These are phyloP conservation scores for Triadica sebifera DNA, from an alignment of 345 rosid genomes.

Conservation along the genomic window DNA sequence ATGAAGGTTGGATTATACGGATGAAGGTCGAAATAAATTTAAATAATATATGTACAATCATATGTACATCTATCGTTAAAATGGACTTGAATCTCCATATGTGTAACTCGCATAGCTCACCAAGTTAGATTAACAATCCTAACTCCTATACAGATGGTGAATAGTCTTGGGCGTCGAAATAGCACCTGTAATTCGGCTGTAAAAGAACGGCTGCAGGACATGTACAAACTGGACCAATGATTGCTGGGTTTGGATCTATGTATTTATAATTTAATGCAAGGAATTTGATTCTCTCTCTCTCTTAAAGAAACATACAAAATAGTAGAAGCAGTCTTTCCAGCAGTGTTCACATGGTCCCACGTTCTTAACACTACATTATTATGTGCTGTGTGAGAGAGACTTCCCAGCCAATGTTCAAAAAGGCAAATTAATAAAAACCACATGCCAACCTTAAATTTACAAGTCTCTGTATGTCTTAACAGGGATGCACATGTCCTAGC, in stretches of 20 bases:
- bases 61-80: too few species aligned
- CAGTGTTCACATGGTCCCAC: constrained; percentile 63
- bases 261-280: constrained; percentile 32
- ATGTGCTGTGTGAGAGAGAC: constrained; percentile 69
- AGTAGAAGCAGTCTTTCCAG: neutral
- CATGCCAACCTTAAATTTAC: constrained; percentile 19
- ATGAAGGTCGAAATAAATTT: too few species aligned
- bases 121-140: neutral
- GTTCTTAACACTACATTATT: constrained; percentile 51
- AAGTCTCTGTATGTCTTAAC: constrained; percentile 27
- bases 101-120: too few species aligned
- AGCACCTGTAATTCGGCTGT: constrained; percentile 14
- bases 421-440: neutral
- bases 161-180: constrained; percentile 18
- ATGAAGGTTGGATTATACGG: too few species aligned
- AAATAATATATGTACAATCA: too few species aligned
- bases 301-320: neutral
- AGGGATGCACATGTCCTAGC: constrained; percentile 31
- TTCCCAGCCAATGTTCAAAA: constrained; percentile 35
- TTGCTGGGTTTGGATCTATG: constrained; percentile 26
- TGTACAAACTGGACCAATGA: constrained; percentile 39
- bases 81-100: too few species aligned
- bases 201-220: constrained; percentile 24
- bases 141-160: constrained; percentile 2
- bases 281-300: constrained; percentile 37